These are phyloP conservation scores for Pichia occidentalis DNA, from an alignment of 805 yeast genomes.

Conservation along the genomic window DNA sequence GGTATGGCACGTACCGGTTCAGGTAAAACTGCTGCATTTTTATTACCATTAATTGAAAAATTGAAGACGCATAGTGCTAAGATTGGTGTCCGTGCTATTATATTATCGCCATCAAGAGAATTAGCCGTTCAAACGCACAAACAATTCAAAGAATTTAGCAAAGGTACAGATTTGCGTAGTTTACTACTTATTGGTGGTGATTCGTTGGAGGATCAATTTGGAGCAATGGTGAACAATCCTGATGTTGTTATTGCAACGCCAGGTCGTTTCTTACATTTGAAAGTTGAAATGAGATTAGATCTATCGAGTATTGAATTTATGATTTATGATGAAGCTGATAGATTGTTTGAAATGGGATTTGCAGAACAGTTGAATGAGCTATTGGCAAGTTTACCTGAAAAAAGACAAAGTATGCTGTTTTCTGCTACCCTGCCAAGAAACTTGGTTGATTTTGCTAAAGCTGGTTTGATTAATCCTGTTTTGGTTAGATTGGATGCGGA, in stretches of 20 bases:
- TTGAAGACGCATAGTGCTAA: constrained; percentile 78
- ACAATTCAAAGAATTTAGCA: constrained; percentile 81
- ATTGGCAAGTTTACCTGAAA: constrained; percentile 71
- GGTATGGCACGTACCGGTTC: constrained; percentile 99
- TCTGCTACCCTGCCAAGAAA: constrained; percentile 93
- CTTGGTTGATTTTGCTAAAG: constrained; percentile 93
- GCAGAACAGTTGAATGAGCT: constrained; percentile 89
- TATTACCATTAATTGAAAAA: constrained; percentile 82
- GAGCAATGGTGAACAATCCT: constrained; percentile 88
- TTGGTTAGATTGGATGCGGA: constrained; percentile 92
- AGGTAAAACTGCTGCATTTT: constrained; percentile 97
- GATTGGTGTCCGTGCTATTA: constrained; percentile 83
- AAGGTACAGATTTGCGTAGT: constrained; percentile 76
- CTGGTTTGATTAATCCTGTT: constrained; percentile 89
- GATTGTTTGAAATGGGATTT: constrained; percentile 94
- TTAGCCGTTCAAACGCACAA: constrained; percentile 88
- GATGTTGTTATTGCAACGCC: constrained; percentile 96
- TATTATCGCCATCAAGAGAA: constrained; percentile 93
- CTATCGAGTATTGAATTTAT: constrained; percentile 79
- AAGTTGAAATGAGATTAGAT: constrained; percentile 90
- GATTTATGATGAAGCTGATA: constrained; percentile 95
- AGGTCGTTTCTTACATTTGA: constrained; percentile 91
- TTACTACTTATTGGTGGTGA: constrained; percentile 94
- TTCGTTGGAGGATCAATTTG: constrained; percentile 93
- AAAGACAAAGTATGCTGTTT: constrained; percentile 81